These are phyloP conservation scores for Erodium trifolium DNA, from an alignment of 441 rosid species.

Conservation along the genomic window DNA sequence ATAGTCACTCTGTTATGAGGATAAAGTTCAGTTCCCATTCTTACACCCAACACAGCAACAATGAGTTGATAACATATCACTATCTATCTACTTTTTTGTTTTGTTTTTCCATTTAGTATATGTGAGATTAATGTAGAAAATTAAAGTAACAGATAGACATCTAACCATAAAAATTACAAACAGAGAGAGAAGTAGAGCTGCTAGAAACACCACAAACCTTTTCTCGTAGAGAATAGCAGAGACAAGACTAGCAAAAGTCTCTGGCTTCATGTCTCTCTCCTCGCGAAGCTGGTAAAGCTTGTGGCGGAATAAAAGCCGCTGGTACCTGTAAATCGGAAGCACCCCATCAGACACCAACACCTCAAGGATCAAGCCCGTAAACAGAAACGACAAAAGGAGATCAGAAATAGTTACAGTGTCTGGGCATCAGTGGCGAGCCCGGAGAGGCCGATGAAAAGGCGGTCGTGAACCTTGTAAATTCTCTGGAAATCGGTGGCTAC, in stretches of 20 bases:
- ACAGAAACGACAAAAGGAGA: not conserved
- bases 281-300: slow-evolving; percentile 83
- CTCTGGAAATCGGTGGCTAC: slow-evolving; percentile 86
- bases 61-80: no score
- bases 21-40: not conserved
- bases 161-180: not conserved
- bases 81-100: not conserved
- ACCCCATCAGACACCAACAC: not conserved
- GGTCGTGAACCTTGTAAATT: slow-evolving; percentile 72
- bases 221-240: slow-evolving; percentile 90
- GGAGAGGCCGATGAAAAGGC: slow-evolving; percentile 72
- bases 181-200: not conserved
- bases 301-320: slow-evolving; percentile 80
- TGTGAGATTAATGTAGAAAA: not conserved
- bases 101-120: not conserved
- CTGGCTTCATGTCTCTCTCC: slow-evolving; percentile 96
- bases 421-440: slow-evolving; percentile 89
- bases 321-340: slow-evolving; percentile 42
- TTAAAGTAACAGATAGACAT: no score
- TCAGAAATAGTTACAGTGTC: slow-evolving; percentile 45
- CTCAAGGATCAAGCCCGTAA: not conserved
- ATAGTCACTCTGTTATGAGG: not conserved
- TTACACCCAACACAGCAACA: not conserved
- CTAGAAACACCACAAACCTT: slow-evolving; percentile 36
- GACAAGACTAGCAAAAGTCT: slow-evolving; percentile 89